Conservation (phyloP, 306 rosid species). For the Biancaea sappan region DNA sequence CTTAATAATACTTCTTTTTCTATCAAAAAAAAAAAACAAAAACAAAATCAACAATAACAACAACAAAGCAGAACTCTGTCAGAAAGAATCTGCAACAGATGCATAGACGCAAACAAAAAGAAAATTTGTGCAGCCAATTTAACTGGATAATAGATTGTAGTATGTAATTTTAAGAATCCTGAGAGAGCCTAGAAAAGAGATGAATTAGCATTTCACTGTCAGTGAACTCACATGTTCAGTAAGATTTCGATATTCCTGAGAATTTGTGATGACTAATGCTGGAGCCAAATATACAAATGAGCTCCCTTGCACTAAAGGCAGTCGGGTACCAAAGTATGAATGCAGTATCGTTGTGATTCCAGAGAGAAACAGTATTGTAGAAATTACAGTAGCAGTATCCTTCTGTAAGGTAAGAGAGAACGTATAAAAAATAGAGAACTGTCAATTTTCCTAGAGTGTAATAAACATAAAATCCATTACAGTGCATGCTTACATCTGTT, state of each 20-base stretch:
- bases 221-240: constrained; percentile 72
- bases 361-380: constrained; percentile 87
- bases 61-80: background rate
- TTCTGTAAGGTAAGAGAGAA: constrained; percentile 53
- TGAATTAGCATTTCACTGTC: constrained; percentile 7
- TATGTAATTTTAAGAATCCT: constrained; percentile 20
- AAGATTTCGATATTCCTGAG: constrained; percentile 82
- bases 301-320: constrained; percentile 98
- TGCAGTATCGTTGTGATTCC: constrained; percentile 86
- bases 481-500: constrained; percentile 68
- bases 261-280: constrained; percentile 74
- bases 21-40: no score
- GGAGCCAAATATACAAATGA: constrained; percentile 94
- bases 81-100: constrained; percentile 8
- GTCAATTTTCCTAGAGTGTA: constrained; percentile 24
- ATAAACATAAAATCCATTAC: constrained; percentile 18
- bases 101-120: constrained; percentile 15
- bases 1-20: no score
- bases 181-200: constrained; percentile 24
- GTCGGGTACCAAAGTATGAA: constrained; percentile 81
- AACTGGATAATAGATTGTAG: background rate
- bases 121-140: constrained; percentile 20
- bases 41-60: no score
- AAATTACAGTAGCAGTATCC: constrained; percentile 86
- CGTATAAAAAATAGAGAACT: constrained; percentile 3